These are phyloP conservation scores for Komagataea norvegica DNA, from an alignment of 1,139 yeast genomes.

Conservation along the genomic window DNA sequence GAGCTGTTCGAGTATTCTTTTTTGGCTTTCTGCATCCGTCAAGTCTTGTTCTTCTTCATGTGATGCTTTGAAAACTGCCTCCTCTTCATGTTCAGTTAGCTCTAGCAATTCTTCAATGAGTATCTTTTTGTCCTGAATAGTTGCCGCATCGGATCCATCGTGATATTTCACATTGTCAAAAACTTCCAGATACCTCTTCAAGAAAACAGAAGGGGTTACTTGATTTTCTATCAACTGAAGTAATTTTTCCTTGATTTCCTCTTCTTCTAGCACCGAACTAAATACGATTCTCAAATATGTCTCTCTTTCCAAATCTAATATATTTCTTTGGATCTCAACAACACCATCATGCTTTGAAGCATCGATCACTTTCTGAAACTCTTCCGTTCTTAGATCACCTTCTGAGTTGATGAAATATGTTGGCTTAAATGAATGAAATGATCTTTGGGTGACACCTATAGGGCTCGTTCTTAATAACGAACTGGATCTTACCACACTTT, in stretches of 20 bases:
- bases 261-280: constrained; percentile 9
- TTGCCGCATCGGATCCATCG: constrained; percentile 1
- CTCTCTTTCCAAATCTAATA: constrained; percentile 13
- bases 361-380: constrained; percentile 15
- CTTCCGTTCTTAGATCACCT: constrained; percentile 18
- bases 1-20: neutral
- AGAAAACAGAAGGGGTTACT: constrained; percentile 16
- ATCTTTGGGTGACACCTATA: neutral
- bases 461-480: neutral
- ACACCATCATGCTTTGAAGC: constrained; percentile 10
- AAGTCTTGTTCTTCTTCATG: constrained; percentile 9
- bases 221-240: constrained; percentile 13
- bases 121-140: constrained; percentile 10
- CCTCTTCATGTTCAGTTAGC: constrained; percentile 13
- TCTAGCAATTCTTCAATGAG: constrained; percentile 14
- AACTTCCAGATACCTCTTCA: constrained; percentile 14
- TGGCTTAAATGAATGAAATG: constrained; percentile 2
- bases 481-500: neutral
- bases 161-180: constrained; percentile 10
- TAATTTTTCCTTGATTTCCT: constrained; percentile 6
- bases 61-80: constrained; percentile 4
- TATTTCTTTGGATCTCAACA: constrained; percentile 11
- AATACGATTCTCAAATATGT: constrained; percentile 16
- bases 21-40: neutral
- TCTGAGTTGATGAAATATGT: constrained; percentile 13